Percentiles rank a stretch among this genome's conserved stretches.
phyloP scores from a whole-genome alignment of 805 yeast genomes.

The Yamadazyma tumulicola region DNA sequence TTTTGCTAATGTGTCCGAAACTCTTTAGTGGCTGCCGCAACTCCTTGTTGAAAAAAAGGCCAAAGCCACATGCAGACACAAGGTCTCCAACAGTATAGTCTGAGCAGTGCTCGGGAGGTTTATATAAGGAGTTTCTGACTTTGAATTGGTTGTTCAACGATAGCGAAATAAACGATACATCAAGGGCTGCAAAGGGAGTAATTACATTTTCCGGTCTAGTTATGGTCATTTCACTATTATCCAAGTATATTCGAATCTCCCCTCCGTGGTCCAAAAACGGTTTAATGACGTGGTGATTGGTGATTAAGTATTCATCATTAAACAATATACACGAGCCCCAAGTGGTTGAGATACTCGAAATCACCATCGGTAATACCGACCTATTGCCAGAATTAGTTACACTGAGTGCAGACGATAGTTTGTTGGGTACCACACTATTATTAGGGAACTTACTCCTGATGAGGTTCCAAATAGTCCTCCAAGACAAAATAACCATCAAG shows the following conservation, averaged over 20 bases:
- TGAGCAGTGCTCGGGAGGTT: slow-evolving; percentile 7
- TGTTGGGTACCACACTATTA: slow-evolving; percentile 5
- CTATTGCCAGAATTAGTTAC: neutral
- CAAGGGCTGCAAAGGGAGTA: slow-evolving; percentile 31
- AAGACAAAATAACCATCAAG: slow-evolving; percentile 28
- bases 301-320: slow-evolving; percentile 27
- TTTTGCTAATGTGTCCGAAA: slow-evolving; percentile 26
- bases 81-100: slow-evolving; percentile 15
- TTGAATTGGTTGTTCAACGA: slow-evolving; percentile 11
- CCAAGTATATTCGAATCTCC: slow-evolving; percentile 5
- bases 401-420: slow-evolving; percentile 1
- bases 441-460: slow-evolving; percentile 3
- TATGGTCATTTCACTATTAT: slow-evolving; percentile 4
- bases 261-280: slow-evolving; percentile 9
- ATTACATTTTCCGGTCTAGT: slow-evolving; percentile 18
- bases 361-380: slow-evolving; percentile 18
- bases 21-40: slow-evolving; percentile 28
- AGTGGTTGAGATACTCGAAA: slow-evolving; percentile 8
- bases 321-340: slow-evolving; percentile 47
- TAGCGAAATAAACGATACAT: slow-evolving; percentile 35
- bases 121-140: slow-evolving; percentile 1
- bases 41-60: slow-evolving; percentile 28
- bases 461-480: slow-evolving; percentile 17
- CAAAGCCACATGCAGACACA: slow-evolving; percentile 37
- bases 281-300: slow-evolving; percentile 41